Base-by-base conservation (phyloP, 306 rosid genomes). In the Glycyrrhiza uralensis region DNA sequence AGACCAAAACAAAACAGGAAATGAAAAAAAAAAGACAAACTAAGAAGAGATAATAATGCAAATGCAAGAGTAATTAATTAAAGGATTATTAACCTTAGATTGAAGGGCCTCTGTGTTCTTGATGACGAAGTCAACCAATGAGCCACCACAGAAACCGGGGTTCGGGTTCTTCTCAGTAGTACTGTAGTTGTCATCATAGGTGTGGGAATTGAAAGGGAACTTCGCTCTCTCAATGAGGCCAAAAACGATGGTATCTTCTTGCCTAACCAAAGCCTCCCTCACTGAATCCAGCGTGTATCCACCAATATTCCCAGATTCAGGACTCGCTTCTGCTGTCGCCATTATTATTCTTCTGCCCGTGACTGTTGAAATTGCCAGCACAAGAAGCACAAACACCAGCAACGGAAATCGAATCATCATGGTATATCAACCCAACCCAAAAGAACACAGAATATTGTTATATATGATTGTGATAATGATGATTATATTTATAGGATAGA, bases 181-280 rank as follows among this genome's bases (percentile, higher is more conserved):
- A n/a, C n/a, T n/a, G 29, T 60, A 64, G 5, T 81, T 65, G 24
- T 76, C 17, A 9, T 78, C 45, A 63, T 95, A 95, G 19, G 87
- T 42, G 2, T 71, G 82, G 29, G 86, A 68, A 76, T 95, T 95
- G 22, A 68, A 8, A 7, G 93, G 91, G 35, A 85, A 89, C 58
- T 71, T 86, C 0, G 97, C 93, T 76, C 99, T 83, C 61, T 95
- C 88, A 10, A 95, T 84, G 62, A 95, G 84, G 72, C 82, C 76
- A 70, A 76, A 91, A 24, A 95, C 22, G 14, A 95, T 91, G 7
- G 87, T 83, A 69, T 95, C 96, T 77, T 95, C 99, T 85, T 89
- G 92, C 64, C 86, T 85, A 33, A 83, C 30, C 90, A 95, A 62
- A 56, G 79, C 75, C 26, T 89, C 81, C 59, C 99, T 88, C 32